Evolutionary conservation across 257 asterid genomes (phyloP).

Genomic region (Vinca minor): DNA sequence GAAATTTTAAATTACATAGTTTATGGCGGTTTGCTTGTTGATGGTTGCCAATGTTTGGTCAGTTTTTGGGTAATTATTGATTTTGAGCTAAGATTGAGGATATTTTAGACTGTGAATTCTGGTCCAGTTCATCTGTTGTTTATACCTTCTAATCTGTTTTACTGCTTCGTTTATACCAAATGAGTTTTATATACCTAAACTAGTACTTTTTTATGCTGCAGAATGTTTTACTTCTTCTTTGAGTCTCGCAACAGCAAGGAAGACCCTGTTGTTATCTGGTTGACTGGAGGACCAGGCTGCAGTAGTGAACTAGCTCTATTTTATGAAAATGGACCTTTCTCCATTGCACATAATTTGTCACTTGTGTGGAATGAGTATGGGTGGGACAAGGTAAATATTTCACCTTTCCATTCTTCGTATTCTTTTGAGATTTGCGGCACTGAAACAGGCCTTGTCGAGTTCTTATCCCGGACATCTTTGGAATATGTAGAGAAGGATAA

Average conservation of each 20-base stretch:
- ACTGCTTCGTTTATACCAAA: neutral
- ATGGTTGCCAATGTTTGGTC: neutral
- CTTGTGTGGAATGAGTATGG: slow-evolving; percentile 77
- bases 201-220: slow-evolving; percentile 11
- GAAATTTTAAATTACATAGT: neutral
- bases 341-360: slow-evolving; percentile 55
- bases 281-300: slow-evolving; percentile 97
- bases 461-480: neutral
- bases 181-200: neutral
- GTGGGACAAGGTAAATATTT: slow-evolving; percentile 31
- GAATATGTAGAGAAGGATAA: neutral
- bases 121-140: neutral
- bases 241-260: slow-evolving; percentile 66
- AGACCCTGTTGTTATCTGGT: slow-evolving; percentile 90
- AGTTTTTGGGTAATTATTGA: neutral
- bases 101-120: neutral
- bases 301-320: slow-evolving; percentile 93
- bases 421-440: neutral
- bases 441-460: neutral
- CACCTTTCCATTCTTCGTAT: neutral
- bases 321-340: slow-evolving; percentile 86
- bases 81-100: neutral
- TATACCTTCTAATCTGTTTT: neutral
- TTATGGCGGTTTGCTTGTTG: too few species aligned
- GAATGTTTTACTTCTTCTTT: slow-evolving; percentile 88